A percentile compares a stretch with the other conserved stretches of the same genome.
Evolutionary conservation across 225 moss, liverwort and hornwort genomes (phyloP).

Genomic region (Takakia lepidozioides): DNA sequence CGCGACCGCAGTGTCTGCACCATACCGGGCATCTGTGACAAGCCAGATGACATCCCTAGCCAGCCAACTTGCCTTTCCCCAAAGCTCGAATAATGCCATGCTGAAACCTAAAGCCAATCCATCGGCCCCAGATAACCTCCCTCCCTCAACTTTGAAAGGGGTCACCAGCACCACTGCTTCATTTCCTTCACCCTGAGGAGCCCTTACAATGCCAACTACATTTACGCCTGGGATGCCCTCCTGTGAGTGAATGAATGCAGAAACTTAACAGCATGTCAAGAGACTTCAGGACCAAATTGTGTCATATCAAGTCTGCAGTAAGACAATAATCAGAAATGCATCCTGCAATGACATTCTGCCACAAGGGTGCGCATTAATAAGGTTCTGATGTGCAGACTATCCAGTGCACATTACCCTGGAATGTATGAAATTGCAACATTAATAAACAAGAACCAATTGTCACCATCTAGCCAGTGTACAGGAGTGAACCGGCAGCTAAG

Average conservation of each 20-base stretch:
- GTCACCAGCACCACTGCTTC: slow-evolving; percentile 96
- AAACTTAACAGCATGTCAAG: too few species aligned
- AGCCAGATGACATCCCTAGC: slow-evolving; percentile 95
- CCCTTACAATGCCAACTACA: slow-evolving; percentile 86
- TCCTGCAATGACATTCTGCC: too few species aligned
- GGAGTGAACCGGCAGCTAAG: too few species aligned
- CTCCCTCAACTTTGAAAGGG: slow-evolving; percentile 47
- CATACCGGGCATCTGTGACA: slow-evolving; percentile 81
- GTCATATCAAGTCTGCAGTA: too few species aligned
- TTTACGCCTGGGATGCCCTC: slow-evolving; percentile 53
- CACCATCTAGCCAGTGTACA: too few species aligned
- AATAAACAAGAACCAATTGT: too few species aligned
- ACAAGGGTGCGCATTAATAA: too few species aligned
- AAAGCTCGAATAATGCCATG: slow-evolving; percentile 69
- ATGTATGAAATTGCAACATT: too few species aligned
- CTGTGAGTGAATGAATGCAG: slow-evolving; percentile 21
- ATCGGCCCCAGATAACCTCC: slow-evolving; percentile 42
- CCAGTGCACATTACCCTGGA: too few species aligned
- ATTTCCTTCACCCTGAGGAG: slow-evolving; percentile 91
- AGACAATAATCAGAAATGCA: too few species aligned
- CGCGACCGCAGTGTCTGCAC: slow-evolving; percentile 77
- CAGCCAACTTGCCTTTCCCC: slow-evolving; percentile 67
- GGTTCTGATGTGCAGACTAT: too few species aligned
- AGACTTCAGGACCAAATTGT: too few species aligned
- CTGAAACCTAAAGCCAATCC: slow-evolving; percentile 73